Conservation (phyloP, 1,284 basidiomycete genomes). For the Serendipita sp. region DNA sequence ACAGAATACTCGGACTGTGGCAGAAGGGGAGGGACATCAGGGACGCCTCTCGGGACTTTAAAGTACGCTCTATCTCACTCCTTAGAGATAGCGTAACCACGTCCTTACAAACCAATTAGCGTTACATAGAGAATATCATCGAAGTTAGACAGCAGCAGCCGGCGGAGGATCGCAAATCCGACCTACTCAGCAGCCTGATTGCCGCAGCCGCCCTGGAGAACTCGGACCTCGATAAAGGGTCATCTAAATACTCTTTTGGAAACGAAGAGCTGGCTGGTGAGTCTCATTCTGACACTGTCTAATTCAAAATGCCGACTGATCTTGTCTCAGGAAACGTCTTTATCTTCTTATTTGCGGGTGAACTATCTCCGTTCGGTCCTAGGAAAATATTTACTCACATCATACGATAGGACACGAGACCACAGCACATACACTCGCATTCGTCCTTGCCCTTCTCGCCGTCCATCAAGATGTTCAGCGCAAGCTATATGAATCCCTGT, state of each 20-base stretch:
- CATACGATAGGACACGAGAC: conserved; percentile 20
- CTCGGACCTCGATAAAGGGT: conserved; percentile 15
- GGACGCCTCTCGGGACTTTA: background rate
- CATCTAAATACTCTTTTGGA: conserved; percentile 22
- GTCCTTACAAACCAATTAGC: conserved; percentile 15
- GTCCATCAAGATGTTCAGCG: conserved; percentile 51
- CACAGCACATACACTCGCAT: conserved; percentile 41
- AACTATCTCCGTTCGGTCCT: too few relatives aligned
- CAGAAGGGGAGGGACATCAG: background rate
- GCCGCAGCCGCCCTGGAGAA: conserved; percentile 30
- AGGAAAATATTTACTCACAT: too few relatives aligned
- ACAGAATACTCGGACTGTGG: background rate
- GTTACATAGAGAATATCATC: conserved; percentile 45
- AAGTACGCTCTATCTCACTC: background rate
- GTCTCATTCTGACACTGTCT: conserved; percentile 5
- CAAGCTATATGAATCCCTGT: conserved; percentile 38
- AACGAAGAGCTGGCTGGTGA: conserved; percentile 38
- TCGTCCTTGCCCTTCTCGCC: conserved; percentile 37
- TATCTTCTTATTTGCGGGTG: conserved; percentile 40
- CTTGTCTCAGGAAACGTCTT: conserved; percentile 35
- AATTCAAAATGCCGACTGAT: too few relatives aligned
- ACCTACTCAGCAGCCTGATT: conserved; percentile 41
- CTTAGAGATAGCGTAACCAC: background rate
- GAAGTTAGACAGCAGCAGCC: conserved; percentile 23
- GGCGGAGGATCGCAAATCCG: conserved; percentile 27